Evolutionary conservation across 768 basidiomycete species (phyloP).

Genomic region (Panaeolus cyanescens): DNA sequence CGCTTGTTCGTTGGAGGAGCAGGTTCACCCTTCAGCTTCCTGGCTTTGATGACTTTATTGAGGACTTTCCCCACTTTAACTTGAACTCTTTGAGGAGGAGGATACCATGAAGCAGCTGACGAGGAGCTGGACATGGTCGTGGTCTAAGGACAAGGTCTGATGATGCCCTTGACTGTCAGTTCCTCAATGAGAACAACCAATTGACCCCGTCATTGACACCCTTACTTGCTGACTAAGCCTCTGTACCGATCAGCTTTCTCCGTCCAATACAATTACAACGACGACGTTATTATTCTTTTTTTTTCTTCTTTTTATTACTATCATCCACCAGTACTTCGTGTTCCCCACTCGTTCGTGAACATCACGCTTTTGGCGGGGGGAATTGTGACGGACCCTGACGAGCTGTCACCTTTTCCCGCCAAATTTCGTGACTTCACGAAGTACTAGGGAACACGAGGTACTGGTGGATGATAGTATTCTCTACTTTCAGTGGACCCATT

Average conservation of each 20-base stretch:
- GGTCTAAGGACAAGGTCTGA: background rate
- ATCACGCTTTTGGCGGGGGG: too few relatives aligned
- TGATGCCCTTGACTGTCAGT: background rate
- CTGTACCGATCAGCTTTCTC: background rate
- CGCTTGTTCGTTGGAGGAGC: conserved; percentile 36
- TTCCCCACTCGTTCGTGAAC: too few relatives aligned
- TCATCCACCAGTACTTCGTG: too few relatives aligned
- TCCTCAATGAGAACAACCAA: conserved; percentile 1
- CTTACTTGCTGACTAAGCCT: background rate
- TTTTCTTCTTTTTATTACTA: too few relatives aligned
- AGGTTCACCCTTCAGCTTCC: conserved; percentile 60
- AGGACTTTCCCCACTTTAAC: conserved; percentile 68
- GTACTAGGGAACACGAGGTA: too few relatives aligned
- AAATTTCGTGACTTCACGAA: too few relatives aligned
- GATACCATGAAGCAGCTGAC: conserved; percentile 48
- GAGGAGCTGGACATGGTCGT: conserved; percentile 2
- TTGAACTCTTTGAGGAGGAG: conserved; percentile 54
- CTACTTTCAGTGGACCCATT: too few relatives aligned
- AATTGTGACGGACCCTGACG: too few relatives aligned
- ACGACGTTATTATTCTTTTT: background rate
- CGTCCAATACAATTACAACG: background rate
- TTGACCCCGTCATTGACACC: background rate
- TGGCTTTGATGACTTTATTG: conserved; percentile 65
- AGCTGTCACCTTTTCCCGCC: too few relatives aligned
- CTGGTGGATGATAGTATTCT: background rate